A percentile compares a stretch with the other conserved stretches of the same genome.
These are phyloP conservation scores for Dactylellina haptotyla DNA, from an alignment of 2,329 filamentous ascomycete species.

Conservation along the genomic window DNA sequence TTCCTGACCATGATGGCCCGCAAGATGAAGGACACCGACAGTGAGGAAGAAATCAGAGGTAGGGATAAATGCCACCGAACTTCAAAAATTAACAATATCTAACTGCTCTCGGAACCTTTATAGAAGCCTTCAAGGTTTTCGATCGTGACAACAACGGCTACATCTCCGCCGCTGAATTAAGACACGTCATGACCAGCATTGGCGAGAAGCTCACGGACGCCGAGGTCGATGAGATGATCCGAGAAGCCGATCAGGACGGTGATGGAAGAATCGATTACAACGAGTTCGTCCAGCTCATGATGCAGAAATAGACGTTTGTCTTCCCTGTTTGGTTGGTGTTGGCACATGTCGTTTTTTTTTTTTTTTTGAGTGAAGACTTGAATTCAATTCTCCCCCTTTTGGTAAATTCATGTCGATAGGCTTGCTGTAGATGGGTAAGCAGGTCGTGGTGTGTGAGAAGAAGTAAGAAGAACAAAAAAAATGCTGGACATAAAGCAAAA, in stretches of 20 bases:
- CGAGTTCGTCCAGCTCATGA: constrained; percentile 94
- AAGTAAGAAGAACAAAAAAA: constrained; percentile 1
- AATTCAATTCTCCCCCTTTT: neutral
- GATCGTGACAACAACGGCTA: constrained; percentile 92
- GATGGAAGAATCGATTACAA: constrained; percentile 91
- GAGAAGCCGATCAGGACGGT: constrained; percentile 88
- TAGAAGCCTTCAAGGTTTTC: constrained; percentile 69
- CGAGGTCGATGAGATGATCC: constrained; percentile 93
- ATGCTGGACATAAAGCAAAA: constrained; percentile 51
- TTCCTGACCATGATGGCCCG: constrained; percentile 94
- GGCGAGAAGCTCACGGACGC: constrained; percentile 91
- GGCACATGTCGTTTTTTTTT: neutral
- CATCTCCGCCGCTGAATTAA: constrained; percentile 86
- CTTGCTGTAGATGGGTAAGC: neutral
- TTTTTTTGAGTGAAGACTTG: constrained; percentile 2
- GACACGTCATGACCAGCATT: constrained; percentile 91
- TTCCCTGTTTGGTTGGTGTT: neutral
- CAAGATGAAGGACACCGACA: constrained; percentile 94
- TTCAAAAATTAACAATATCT: constrained; percentile 1
- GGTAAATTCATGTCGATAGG: neutral
- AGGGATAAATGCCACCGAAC: neutral
- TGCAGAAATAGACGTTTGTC: constrained; percentile 81
- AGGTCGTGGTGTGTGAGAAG: neutral
- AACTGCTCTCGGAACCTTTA: constrained; percentile 14
- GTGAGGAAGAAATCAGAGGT: constrained; percentile 85